Evolutionary conservation across 2,329 filamentous ascomycete species (phyloP), one percentile per base, ranked within the genome.

Genomic region (Coniochaeta sp.): DNA sequence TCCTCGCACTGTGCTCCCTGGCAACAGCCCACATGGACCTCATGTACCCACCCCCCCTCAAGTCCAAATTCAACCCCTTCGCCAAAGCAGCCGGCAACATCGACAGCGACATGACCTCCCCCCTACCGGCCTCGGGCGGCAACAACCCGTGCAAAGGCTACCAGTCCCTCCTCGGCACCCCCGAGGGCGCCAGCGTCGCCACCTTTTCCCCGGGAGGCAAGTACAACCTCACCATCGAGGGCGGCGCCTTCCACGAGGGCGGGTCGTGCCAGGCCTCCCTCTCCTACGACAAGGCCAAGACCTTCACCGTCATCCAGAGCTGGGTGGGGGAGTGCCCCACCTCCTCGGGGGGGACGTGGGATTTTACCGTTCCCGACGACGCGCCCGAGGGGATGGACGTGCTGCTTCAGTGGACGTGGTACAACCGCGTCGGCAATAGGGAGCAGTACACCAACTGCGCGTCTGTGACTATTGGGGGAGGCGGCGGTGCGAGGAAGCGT

Each of bases 361-460:
- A 77, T 58, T 91, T 91, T 66, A 79, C 73, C 28, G 69, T 91
- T 30, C 87, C 87, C 8, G 66, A 69, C 2, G 81, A 85, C 57
- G 80, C 82, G 1, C 81, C 82, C 28, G 62, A 68, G 54, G 73
- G 68, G 67, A 48, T 6, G 26, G 78, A 83, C 30, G 85, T 82
- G 52, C 66, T 91, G 42, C 78, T 91, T 49, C 82, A 83, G 32
- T 92, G 89, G 89, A 83, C 82, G 24, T 89, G 85, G 85, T 85
- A 87, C 71, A 90, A 90, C 74, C 73, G 82, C 57, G 68, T 86
- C 35, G 87, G 88, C 24, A 91, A 91, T 70, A 26, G 38, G 47
- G 88, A 92, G 66, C 88, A 87, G 80, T 94, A 94, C 77, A 90
- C 90, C 85, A 89, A 90, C 70, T 94, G 89, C 63, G 87, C 88